phyloP scores from a whole-genome alignment of 2,329 filamentous ascomycete genomes.

The Epichloe aotearoae region DNA sequence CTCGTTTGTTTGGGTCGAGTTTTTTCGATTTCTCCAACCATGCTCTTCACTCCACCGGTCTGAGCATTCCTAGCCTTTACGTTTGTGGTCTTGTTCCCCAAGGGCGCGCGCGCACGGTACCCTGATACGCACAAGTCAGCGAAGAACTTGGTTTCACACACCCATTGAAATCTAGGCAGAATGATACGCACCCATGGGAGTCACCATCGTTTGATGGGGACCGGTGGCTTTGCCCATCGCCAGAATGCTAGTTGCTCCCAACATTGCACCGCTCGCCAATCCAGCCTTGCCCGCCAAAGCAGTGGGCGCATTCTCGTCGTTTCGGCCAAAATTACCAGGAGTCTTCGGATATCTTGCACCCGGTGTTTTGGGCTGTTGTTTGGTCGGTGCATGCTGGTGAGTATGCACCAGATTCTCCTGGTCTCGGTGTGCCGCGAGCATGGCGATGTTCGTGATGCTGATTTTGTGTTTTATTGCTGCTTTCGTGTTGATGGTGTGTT shows the following conservation, averaged over 20 bases:
- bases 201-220: slow-evolving; percentile 50
- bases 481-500: neutral
- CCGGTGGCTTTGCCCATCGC: slow-evolving; percentile 30
- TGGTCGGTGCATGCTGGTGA: slow-evolving; percentile 62
- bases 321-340: slow-evolving; percentile 61
- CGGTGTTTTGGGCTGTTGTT: slow-evolving; percentile 73
- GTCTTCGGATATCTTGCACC: slow-evolving; percentile 67
- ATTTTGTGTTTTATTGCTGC: neutral
- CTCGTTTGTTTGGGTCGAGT: slow-evolving; percentile 46
- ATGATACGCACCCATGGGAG: slow-evolving; percentile 58
- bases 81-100: slow-evolving; percentile 95
- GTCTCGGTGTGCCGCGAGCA: slow-evolving; percentile 67
- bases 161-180: neutral
- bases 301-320: slow-evolving; percentile 64
- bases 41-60: slow-evolving; percentile 49
- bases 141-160: neutral
- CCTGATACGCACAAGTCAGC: slow-evolving; percentile 12
- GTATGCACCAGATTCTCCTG: slow-evolving; percentile 78
- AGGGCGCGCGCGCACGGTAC: slow-evolving; percentile 54
- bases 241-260: slow-evolving; percentile 35
- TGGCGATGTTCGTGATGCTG: slow-evolving; percentile 21
- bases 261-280: slow-evolving; percentile 42
- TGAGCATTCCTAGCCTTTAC: slow-evolving; percentile 63
- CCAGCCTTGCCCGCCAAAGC: slow-evolving; percentile 26
- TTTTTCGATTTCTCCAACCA: slow-evolving; percentile 44